Percentiles rank a stretch among this genome's conserved stretches.
Evolutionary conservation across 192 early-diverging fungal species (phyloP).

Genomic region (Coemansia sp.): DNA sequence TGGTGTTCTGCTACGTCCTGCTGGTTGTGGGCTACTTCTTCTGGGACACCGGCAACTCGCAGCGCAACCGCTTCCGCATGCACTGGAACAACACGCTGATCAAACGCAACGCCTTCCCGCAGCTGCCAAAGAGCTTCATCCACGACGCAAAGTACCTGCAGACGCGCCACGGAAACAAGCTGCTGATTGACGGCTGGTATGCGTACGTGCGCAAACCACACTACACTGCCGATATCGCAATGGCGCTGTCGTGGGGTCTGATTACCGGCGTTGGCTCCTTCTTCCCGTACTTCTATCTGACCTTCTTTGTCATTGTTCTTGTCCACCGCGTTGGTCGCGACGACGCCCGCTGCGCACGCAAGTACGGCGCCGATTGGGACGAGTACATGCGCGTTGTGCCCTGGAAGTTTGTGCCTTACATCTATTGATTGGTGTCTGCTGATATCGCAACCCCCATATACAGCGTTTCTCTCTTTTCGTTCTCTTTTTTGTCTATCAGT

Average conservation of each 20-base stretch:
- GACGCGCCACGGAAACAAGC: constrained; percentile 77
- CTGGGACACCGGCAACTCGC: constrained; percentile 86
- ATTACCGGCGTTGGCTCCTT: constrained; percentile 76
- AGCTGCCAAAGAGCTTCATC: constrained; percentile 63
- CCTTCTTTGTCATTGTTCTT: constrained; percentile 91
- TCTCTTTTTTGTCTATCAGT: neutral
- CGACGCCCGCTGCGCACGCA: constrained; percentile 82
- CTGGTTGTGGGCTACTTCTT: constrained; percentile 69
- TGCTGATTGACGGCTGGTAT: constrained; percentile 92
- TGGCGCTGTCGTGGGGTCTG: constrained; percentile 91
- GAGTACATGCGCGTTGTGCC: constrained; percentile 80
- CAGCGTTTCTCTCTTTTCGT: neutral
- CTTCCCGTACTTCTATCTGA: constrained; percentile 92
- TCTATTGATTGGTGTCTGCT: constrained; percentile 52
- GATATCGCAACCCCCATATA: neutral
- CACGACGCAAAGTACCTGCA: constrained; percentile 84
- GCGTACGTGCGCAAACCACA: constrained; percentile 90
- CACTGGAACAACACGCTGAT: constrained; percentile 55
- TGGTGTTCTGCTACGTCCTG: constrained; percentile 49
- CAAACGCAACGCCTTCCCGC: constrained; percentile 57
- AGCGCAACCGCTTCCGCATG: constrained; percentile 89
- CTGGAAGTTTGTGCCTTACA: constrained; percentile 82
- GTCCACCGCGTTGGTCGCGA: constrained; percentile 88
- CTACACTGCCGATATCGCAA: constrained; percentile 93
- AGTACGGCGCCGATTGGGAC: constrained; percentile 96